Percentiles rank a stretch among this genome's conserved stretches.
Conservation (phyloP, 2,329 filamentous ascomycete species). For the Fusarium miscanthi region DNA sequence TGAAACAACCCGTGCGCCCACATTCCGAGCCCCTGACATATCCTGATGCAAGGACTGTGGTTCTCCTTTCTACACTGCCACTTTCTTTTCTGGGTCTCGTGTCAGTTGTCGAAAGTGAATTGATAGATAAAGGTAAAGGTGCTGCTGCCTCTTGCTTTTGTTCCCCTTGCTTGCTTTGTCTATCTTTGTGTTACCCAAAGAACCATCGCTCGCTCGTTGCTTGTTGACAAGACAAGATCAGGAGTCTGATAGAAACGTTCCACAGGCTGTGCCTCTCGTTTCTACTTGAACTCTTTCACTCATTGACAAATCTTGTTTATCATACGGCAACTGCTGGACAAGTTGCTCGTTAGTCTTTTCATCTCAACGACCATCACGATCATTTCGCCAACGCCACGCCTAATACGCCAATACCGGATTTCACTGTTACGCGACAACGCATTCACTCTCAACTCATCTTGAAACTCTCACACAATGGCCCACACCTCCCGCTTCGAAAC, state of each 20-base stretch:
- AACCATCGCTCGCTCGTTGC: conserved; percentile 25
- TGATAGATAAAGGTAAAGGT: conserved; percentile 22
- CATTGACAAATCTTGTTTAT: conserved; percentile 8
- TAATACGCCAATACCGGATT: background rate
- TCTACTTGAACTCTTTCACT: conserved; percentile 18
- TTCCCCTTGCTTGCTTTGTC: conserved; percentile 1
- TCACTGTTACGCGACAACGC: background rate
- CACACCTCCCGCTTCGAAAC: conserved; percentile 58
- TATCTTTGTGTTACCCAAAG: conserved; percentile 24
- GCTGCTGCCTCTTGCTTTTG: background rate
- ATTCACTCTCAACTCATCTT: background rate
- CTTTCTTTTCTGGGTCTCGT: conserved; percentile 19
- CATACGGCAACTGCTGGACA: conserved; percentile 40
- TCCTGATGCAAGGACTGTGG: conserved; percentile 33
- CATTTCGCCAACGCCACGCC: background rate
- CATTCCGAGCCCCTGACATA: conserved; percentile 30
- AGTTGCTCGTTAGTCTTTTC: conserved; percentile 27
- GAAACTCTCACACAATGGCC: conserved; percentile 26
- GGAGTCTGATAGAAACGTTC: conserved; percentile 23
- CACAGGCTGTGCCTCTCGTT: conserved; percentile 42
- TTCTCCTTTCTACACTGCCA: background rate
- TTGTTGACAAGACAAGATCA: conserved; percentile 10
- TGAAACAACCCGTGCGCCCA: conserved; percentile 43
- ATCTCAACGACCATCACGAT: background rate
- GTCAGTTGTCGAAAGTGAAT: background rate